A percentile compares a stretch with the other conserved stretches of the same genome.
Conservation (phyloP, 495 filamentous ascomycete species). For the Recurvomyces mirabilis region DNA sequence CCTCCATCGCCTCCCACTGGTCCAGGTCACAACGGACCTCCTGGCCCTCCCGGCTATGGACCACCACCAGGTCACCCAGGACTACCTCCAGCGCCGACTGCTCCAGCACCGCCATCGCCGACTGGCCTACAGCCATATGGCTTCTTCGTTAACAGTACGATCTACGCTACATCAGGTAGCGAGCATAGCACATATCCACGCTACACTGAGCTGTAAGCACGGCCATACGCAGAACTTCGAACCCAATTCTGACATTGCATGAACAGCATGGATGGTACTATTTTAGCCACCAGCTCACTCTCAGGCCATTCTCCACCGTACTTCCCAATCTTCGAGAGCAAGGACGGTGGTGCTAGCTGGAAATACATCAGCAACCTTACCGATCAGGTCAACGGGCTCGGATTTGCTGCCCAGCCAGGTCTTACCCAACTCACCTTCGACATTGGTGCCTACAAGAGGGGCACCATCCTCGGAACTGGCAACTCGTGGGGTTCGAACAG, state of each 20-base stretch:
- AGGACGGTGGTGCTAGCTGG: slow-evolving; percentile 44
- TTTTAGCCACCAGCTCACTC: slow-evolving; percentile 11
- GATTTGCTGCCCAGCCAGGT: slow-evolving; percentile 55
- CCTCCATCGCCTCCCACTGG: neutral
- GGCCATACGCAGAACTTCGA: too few species aligned
- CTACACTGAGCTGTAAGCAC: slow-evolving; percentile 11
- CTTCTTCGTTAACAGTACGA: slow-evolving; percentile 10
- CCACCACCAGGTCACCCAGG: neutral
- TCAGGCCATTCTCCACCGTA: neutral
- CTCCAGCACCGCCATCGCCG: neutral
- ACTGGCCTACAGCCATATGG: neutral
- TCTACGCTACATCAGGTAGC: slow-evolving; percentile 10
- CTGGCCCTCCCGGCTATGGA: neutral
- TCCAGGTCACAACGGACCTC: neutral
- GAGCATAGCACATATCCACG: slow-evolving; percentile 13
- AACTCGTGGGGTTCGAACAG: slow-evolving; percentile 50
- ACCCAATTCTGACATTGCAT: too few species aligned
- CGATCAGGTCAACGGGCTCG: slow-evolving; percentile 51
- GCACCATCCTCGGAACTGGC: slow-evolving; percentile 51
- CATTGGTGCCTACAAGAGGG: slow-evolving; percentile 44
- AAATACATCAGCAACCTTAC: slow-evolving; percentile 47
- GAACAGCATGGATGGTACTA: slow-evolving; percentile 14
- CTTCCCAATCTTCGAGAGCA: slow-evolving; percentile 4
- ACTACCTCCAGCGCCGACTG: neutral
- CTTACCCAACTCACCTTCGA: slow-evolving; percentile 46